Conservation (phyloP, 2,329 filamentous ascomycete genomes). For the Xylariaceae sp. region DNA sequence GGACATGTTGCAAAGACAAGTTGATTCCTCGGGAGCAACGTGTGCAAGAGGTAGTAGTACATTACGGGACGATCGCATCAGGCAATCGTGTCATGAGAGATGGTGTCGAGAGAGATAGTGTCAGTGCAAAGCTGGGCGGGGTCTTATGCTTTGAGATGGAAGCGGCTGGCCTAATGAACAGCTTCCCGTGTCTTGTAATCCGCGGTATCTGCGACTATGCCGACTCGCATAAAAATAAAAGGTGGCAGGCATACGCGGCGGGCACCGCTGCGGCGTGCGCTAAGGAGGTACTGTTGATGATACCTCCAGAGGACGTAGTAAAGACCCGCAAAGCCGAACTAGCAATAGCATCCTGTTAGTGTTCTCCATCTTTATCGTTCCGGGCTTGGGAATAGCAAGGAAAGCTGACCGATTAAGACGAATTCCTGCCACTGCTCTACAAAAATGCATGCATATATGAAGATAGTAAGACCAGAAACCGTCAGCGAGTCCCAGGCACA, state of each 20-base stretch:
- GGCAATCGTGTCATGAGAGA: not conserved
- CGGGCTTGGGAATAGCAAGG: no score
- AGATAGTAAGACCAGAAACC: no score
- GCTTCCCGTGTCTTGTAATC: not conserved
- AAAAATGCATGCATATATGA: no score
- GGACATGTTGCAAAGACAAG: not conserved
- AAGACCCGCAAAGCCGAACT: no score
- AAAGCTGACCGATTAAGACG: no score
- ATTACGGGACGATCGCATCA: not conserved
- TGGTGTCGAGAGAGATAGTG: not conserved
- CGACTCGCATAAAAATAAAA: not conserved
- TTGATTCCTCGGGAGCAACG: not conserved
- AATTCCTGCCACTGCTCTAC: no score
- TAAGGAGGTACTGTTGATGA: not conserved
- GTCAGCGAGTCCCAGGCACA: constrained; percentile 4
- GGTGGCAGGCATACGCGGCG: not conserved
- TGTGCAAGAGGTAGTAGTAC: not conserved
- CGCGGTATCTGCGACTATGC: not conserved
- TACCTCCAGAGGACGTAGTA: no score
- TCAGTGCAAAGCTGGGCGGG: not conserved
- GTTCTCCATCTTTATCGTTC: no score
- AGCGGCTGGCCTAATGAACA: no score
- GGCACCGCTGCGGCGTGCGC: not conserved
- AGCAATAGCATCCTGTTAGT: no score
- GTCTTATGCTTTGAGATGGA: not conserved